phyloP scores from a whole-genome alignment of 371 early-diverging fungal species.

The Umbelopsis sp. region DNA sequence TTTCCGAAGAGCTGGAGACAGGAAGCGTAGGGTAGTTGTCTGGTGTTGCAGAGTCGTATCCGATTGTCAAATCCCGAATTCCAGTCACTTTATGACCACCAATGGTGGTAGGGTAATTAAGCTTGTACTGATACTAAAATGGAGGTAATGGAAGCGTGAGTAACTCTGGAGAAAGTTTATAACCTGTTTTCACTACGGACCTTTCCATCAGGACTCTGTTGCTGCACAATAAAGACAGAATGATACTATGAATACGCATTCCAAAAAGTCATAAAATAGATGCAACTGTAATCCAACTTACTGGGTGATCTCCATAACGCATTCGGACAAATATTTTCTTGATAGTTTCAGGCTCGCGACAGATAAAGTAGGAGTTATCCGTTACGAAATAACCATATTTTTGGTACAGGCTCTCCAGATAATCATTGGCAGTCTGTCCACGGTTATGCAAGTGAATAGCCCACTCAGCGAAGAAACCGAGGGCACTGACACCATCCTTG shows the following conservation, averaged over 20 bases:
- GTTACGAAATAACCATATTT: conserved; percentile 89
- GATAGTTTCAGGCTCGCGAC: conserved; percentile 76
- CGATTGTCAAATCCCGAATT: conserved; percentile 88
- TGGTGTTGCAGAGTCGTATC: conserved; percentile 77
- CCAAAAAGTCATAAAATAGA: background rate
- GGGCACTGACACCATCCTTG: conserved; percentile 87
- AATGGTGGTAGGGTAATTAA: conserved; percentile 74
- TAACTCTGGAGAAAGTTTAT: background rate
- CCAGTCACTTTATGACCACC: conserved; percentile 70
- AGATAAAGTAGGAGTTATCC: conserved; percentile 88
- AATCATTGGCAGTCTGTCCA: conserved; percentile 62
- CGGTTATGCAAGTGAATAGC: conserved; percentile 70
- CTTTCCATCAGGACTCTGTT: conserved; percentile 21
- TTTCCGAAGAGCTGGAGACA: conserved; percentile 81
- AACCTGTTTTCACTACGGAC: background rate
- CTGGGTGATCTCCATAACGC: conserved; percentile 66
- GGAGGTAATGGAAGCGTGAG: background rate
- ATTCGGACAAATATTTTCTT: conserved; percentile 77
- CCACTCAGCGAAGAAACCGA: conserved; percentile 84
- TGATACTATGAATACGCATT: background rate
- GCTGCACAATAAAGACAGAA: background rate
- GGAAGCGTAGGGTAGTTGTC: conserved; percentile 75
- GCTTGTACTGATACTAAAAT: conserved; percentile 38
- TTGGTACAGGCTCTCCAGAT: conserved; percentile 74
- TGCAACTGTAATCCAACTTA: conserved; percentile 25